Evolutionary conservation across 805 yeast genomes (phyloP), one percentile per base, ranked within the genome.

Genomic region (Metschnikowia bowlesiae): DNA sequence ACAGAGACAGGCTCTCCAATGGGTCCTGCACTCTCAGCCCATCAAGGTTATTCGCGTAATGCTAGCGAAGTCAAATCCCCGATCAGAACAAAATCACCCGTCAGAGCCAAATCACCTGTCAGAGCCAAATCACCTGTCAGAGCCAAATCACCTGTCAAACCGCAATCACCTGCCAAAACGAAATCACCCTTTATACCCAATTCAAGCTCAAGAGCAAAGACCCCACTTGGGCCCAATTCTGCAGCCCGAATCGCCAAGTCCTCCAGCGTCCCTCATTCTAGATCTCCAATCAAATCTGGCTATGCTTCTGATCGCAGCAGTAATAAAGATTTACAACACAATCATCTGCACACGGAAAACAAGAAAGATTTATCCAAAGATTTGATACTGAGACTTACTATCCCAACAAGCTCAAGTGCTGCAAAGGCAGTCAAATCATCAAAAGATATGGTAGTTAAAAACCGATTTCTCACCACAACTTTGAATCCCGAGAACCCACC

Each of bases 381-480:
- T 13, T 36, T 44, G 29, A 39, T 62, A 6, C 56, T 48, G 44
- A 53, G 70, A 39, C 55, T 65, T 29, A 62, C 60, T 58, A 61
- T 63, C 8, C 71, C 73, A 2, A 65, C 73, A 0, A 58, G 59
- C 32, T 52, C 72, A 0, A 65, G 70, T 44, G 64, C 65, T 10
- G 70, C 69, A 10, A 69, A 66, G 46, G 49, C 52, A 10, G 53
- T 42, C n/a, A 52, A 42, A 26, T 9, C 40, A 2, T 30, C 52
- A 6, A 44, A 41, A 14, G 44, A 44, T 2, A 44, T 44, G 38
- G 39, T 49, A 8, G 22, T 57, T 13, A 68, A 62, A 52, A 71
- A 70, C 50, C 63, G 63, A 49, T 69, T 72, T 47, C 61, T 71
- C 33, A 66, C 74, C 0, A 69, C 74, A 1, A 64, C 69, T 7